Base-by-base conservation (phyloP, 108 stramenopile species). In the Seminavis robusta region DNA sequence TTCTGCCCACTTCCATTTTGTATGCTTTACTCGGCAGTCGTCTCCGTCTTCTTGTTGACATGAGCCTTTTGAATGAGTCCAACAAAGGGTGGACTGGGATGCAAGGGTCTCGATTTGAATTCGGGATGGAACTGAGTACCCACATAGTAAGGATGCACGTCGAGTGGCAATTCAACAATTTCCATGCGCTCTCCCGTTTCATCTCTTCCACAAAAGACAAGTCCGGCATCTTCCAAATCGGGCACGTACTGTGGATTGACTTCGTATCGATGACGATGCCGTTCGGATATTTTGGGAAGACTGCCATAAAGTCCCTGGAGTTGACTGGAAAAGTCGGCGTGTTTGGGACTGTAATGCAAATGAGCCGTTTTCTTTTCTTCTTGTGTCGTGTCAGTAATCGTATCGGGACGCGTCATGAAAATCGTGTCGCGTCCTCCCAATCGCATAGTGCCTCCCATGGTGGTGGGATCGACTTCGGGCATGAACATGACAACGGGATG, bases 91-190 rank as follows among this genome's bases (percentile, higher is more conserved):
- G 99, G 97, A 51, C 91, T 94, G 1, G 99, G 98, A 36, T 71
- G 77, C 61, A 94, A 65, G 13, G 99, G 99, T n/a, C 97, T 73
- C 50, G 83, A 86, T 73, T 94, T 80, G 77, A 98, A 98, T 75
- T 99, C 99, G 3, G 99, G 99, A 77, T 99, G 99, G 73, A 94
- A 99, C 73, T 99, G 99, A 44, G 82, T 87, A 17, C 95, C 99
- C 15, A 98, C 90, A 71, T 97, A 99, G 76, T 85, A 99, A 1
- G 97, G 96, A 71, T 99, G 99, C 26, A 47, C 38, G 4, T 59
- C 66, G 4, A 77, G 61, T 10, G 95, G 93, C 34, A 98, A 65
- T 76, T 99, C 99, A 10, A 90, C 91, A 55, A 99, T 94, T 63
- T 98, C 99, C 99, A 99, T 99, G 30, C 99, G 83, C 46, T 83